These are phyloP conservation scores for Metschnikowia lunata DNA, from an alignment of 805 yeast species.

Conservation along the genomic window DNA sequence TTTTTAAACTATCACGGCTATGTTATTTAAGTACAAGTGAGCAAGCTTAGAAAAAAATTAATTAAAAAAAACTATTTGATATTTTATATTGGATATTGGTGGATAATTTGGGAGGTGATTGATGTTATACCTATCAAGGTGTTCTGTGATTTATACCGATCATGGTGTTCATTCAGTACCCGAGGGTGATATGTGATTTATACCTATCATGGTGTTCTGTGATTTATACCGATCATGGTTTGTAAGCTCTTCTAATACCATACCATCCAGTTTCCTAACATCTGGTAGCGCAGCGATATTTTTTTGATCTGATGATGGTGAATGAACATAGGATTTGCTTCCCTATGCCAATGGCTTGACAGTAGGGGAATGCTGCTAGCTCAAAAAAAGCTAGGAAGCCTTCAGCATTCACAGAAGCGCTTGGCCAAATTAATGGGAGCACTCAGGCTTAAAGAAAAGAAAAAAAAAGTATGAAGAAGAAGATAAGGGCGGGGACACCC, in stretches of 20 bases:
- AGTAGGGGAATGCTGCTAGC: slow-evolving; percentile 4
- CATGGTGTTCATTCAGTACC: too few relatives aligned
- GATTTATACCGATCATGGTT: background rate
- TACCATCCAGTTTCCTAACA: background rate
- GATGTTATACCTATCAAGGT: background rate
- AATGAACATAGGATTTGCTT: too few relatives aligned
- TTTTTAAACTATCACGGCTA: too few relatives aligned
- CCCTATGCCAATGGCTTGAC: too few relatives aligned
- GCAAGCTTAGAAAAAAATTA: too few relatives aligned
- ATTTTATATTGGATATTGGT: too few relatives aligned
- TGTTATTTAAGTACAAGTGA: too few relatives aligned
- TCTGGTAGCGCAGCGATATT: background rate
- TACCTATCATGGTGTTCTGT: background rate
- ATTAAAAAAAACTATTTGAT: too few relatives aligned
- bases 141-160: background rate
- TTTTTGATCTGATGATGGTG: background rate
- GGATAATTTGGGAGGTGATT: too few relatives aligned
- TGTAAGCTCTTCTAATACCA: background rate
- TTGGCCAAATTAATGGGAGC: slow-evolving; percentile 5
- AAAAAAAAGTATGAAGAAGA: background rate
- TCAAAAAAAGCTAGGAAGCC: slow-evolving; percentile 2
- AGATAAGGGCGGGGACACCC: background rate
- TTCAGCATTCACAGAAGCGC: slow-evolving; percentile 2
- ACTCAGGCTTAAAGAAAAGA: slow-evolving; percentile 1
- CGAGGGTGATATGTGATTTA: too few relatives aligned